phyloP scores from a whole-genome alignment of 495 filamentous ascomycete species.

The Tuber indicum region DNA sequence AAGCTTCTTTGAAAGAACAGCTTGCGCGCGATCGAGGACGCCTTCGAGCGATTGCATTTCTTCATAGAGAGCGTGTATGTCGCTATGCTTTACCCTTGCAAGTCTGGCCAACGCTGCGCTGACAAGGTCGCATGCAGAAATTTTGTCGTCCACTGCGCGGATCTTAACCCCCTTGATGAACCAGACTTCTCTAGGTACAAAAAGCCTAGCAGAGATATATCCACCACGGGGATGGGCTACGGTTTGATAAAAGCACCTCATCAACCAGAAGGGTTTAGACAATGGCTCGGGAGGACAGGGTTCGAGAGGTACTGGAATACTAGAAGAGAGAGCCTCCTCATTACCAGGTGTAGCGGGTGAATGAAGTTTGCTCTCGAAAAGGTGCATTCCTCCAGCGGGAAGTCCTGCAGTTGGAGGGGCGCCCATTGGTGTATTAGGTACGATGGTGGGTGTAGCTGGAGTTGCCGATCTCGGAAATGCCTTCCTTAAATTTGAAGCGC shows the following conservation, averaged over 20 bases:
- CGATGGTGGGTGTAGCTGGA: conserved; percentile 53
- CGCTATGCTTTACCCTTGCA: conserved; percentile 72
- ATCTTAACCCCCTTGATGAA: conserved; percentile 88
- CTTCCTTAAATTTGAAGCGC: conserved; percentile 43
- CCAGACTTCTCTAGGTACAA: conserved; percentile 90
- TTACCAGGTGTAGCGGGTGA: conserved; percentile 61
- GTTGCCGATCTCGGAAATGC: conserved; percentile 53
- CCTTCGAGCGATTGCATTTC: conserved; percentile 92
- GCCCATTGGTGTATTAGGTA: conserved; percentile 43
- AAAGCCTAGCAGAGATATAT: conserved; percentile 82
- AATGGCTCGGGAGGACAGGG: conserved; percentile 83
- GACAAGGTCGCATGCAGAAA: conserved; percentile 83
- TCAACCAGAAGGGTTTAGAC: conserved; percentile 91
- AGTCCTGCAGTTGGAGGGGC: conserved; percentile 43
- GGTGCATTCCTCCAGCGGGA: conserved; percentile 61
- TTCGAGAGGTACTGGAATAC: conserved; percentile 70
- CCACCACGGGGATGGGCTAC: conserved; percentile 85
- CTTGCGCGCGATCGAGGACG: conserved; percentile 78
- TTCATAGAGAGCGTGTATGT: conserved; percentile 84
- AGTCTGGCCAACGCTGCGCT: conserved; percentile 85
- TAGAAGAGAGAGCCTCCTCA: conserved; percentile 45
- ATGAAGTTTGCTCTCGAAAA: conserved; percentile 82
- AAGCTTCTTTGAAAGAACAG: conserved; percentile 68
- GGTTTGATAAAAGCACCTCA: conserved; percentile 87
- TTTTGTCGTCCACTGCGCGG: conserved; percentile 85